Base-by-base conservation (phyloP, 257 asterid genomes). In the Jacaranda mimosifolia region DNA sequence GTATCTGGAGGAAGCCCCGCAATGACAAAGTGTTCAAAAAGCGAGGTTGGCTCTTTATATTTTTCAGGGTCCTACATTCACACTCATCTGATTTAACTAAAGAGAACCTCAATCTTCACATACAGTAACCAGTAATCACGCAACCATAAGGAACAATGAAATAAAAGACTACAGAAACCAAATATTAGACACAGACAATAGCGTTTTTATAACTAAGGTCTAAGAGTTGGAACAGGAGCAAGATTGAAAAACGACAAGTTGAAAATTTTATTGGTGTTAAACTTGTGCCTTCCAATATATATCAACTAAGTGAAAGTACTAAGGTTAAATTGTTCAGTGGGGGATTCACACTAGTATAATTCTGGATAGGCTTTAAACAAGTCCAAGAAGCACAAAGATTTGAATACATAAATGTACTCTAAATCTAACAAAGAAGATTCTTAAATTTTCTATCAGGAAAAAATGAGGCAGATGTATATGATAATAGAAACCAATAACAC, bases 1-100 rank as follows among this genome's bases (percentile, higher is more conserved):
- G 91, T 86, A 75, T 94, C 91, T 57, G 99, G 98, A 81, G 83
- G 96, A 82, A 92, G 91, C 83, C 98, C 98, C 83, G 80, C 90
- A 73, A 94, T 78, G 79, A 89, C 73, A 77, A 94, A 92, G 90
- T 94, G 97, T 83, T 94, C 98, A 77, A 94, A 91, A 80, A 94
- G 90, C 32, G 91, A 77, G 72, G 89, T 74, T 39, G 96, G 97
- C 85, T 92, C 98, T 85, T 83, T 82, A 81, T 89, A 94, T 70
- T 84, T 90, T 80, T 88, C 94, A 82, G 88, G 84, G 71, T 87
- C 99, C 99, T 94, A 77, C 91, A 87, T 77, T 38, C 69, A 85
- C 63, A 79, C 63, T 77, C 85, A 55, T 82, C 80, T 48, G 65
- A 60, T 83, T 55, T 67, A 70, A 68, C 65, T 59, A 78, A 48